phyloP scores from a whole-genome alignment of 73 alveolate genomes.

The Paramecium sexaurelia region DNA sequence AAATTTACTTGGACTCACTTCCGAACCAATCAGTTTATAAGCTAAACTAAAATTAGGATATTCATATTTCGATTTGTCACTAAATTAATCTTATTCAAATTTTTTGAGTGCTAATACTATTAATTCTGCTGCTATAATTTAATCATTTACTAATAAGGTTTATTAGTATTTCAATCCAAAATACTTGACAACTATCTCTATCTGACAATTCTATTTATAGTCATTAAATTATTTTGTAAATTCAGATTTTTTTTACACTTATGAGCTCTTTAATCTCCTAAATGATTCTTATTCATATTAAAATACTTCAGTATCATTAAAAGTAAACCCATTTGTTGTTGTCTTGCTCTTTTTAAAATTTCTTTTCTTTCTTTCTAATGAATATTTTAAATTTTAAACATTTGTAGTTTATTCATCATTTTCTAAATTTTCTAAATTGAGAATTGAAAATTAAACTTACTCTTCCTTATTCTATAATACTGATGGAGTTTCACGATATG shows the following conservation, averaged over 20 bases:
- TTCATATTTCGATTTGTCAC: conserved; percentile 15
- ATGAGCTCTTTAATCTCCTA: background rate
- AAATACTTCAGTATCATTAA: background rate
- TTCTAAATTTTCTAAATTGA: background rate
- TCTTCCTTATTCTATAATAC: background rate
- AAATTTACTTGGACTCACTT: background rate
- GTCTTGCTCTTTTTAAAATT: conserved; percentile 14
- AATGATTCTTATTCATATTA: background rate
- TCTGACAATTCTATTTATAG: background rate
- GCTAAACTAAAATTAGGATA: background rate
- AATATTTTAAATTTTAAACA: background rate
- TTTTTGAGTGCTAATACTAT: background rate
- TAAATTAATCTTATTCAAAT: background rate
- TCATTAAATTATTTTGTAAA: background rate
- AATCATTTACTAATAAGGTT: background rate
- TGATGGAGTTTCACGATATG: background rate
- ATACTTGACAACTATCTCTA: background rate
- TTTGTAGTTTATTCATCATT: background rate
- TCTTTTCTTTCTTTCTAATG: background rate
- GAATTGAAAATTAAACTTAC: background rate
- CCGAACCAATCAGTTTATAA: background rate
- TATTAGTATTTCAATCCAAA: background rate
- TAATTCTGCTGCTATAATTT: background rate
- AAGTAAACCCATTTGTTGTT: background rate
- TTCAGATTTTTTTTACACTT: background rate